A percentile compares a stretch with the other conserved stretches of the same genome.
Conservation (phyloP, 495 filamentous ascomycete species). For the Penicillium cosmopolitanum region DNA sequence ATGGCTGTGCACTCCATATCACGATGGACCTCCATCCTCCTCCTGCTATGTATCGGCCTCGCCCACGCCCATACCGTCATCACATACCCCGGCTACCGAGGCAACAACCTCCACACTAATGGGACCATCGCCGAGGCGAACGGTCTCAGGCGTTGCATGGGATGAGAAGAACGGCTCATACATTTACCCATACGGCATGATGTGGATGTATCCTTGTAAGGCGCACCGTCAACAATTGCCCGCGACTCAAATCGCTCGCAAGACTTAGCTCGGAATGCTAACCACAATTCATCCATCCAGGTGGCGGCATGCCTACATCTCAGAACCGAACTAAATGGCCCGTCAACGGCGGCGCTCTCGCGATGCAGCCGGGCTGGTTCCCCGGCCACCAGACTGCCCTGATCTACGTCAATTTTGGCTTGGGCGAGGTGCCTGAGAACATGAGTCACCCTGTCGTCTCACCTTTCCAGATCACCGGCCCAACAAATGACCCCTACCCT, state of each 20-base stretch:
- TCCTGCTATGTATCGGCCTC: conserved; percentile 53
- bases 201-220: conserved; percentile 98
- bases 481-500: conserved; percentile 77
- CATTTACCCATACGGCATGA: conserved; percentile 86
- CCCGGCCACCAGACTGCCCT: conserved; percentile 82
- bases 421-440: conserved; percentile 82
- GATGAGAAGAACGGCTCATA: conserved; percentile 42
- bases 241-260: not conserved
- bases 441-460: conserved; percentile 84
- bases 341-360: conserved; percentile 78
- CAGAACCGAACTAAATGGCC: conserved; percentile 93
- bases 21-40: conserved; percentile 51
- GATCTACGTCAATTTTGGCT: conserved; percentile 92
- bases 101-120: conserved; percentile 86
- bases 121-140: conserved; percentile 51
- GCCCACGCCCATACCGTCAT: conserved; percentile 83
- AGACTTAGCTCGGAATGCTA: not conserved
- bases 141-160: conserved; percentile 51
- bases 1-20: conserved; percentile 42
- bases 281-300: conserved; percentile 48
- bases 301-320: conserved; percentile 80
- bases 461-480: conserved; percentile 85
- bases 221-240: not conserved
- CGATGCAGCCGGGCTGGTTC: conserved; percentile 95
- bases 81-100: conserved; percentile 92